Evolutionary conservation across 2,329 filamentous ascomycete genomes (phyloP).

Genomic region (Cylindrodendrum hubeiense): DNA sequence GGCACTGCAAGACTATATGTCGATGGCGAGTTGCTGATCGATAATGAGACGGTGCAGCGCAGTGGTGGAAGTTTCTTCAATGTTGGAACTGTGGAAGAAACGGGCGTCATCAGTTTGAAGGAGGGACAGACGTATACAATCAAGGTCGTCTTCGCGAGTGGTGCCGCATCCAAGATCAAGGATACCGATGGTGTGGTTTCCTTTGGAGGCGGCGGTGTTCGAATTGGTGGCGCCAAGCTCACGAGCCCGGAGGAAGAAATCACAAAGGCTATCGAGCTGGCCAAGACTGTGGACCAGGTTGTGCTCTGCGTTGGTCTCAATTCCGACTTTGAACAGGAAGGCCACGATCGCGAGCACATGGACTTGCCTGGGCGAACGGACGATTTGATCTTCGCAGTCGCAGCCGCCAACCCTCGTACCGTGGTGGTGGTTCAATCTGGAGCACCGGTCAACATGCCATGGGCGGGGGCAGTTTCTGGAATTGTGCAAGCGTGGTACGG

Average conservation of each 20-base stretch:
- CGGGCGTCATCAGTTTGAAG: background rate
- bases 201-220: conserved; percentile 6
- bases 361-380: conserved; percentile 72
- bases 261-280: conserved; percentile 47
- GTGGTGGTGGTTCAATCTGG: conserved; percentile 72
- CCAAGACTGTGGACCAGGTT: conserved; percentile 68
- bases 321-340: conserved; percentile 55
- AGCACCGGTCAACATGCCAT: conserved; percentile 61
- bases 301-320: conserved; percentile 67
- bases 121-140: conserved; percentile 1
- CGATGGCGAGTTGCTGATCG: conserved; percentile 9
- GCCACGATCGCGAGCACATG: conserved; percentile 76
- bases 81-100: conserved; percentile 8
- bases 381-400: conserved; percentile 65
- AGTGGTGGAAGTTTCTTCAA: conserved; percentile 2
- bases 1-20: conserved; percentile 13
- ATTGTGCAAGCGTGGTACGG: conserved; percentile 78
- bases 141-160: conserved; percentile 9
- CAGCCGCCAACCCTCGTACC: conserved; percentile 67
- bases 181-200: conserved; percentile 9
- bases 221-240: conserved; percentile 10
- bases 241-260: conserved; percentile 25
- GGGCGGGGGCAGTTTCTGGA: conserved; percentile 59
- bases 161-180: conserved; percentile 7
- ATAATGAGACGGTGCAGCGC: conserved; percentile 8